These are phyloP conservation scores for Amanita phalloides DNA, from an alignment of 768 basidiomycete genomes.

Conservation along the genomic window DNA sequence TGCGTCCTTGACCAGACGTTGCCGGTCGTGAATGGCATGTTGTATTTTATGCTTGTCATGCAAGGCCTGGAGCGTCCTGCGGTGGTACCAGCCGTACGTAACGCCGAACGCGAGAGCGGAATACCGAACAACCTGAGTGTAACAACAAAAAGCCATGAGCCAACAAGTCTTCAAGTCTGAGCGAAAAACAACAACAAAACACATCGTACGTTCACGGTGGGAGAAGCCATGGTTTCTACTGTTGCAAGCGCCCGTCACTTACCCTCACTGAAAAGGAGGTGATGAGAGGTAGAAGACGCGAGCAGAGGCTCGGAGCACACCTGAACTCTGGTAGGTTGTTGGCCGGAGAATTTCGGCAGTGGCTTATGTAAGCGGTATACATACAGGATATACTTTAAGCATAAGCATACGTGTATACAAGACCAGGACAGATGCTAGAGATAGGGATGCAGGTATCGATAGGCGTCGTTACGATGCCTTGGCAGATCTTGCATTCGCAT, in stretches of 20 bases:
- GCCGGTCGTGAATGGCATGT: slow-evolving; percentile 61
- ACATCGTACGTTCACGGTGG: slow-evolving; percentile 57
- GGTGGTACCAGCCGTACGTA: slow-evolving; percentile 87
- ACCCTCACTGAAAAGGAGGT: neutral
- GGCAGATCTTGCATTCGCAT: slow-evolving; percentile 1
- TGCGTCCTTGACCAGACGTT: slow-evolving; percentile 74
- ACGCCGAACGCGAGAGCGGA: slow-evolving; percentile 82
- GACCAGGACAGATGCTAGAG: neutral
- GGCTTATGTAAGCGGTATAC: slow-evolving; percentile 23
- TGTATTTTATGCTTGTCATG: slow-evolving; percentile 71
- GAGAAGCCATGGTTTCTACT: slow-evolving; percentile 45
- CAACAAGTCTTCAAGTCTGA: neutral
- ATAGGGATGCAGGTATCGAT: no score
- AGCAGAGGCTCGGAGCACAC: neutral
- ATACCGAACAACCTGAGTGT: slow-evolving; percentile 80
- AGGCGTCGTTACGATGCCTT: neutral
- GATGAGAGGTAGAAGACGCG: neutral
- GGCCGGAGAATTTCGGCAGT: slow-evolving; percentile 34
- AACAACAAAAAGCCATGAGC: neutral
- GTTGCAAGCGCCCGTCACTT: neutral
- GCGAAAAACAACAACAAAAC: neutral
- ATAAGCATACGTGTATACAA: neutral
- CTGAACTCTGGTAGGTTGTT: slow-evolving; percentile 4
- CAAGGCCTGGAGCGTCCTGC: slow-evolving; percentile 75
- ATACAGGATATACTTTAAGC: no score